Conservation (phyloP, 768 basidiomycete species). For the Naematelia aurantialba region DNA sequence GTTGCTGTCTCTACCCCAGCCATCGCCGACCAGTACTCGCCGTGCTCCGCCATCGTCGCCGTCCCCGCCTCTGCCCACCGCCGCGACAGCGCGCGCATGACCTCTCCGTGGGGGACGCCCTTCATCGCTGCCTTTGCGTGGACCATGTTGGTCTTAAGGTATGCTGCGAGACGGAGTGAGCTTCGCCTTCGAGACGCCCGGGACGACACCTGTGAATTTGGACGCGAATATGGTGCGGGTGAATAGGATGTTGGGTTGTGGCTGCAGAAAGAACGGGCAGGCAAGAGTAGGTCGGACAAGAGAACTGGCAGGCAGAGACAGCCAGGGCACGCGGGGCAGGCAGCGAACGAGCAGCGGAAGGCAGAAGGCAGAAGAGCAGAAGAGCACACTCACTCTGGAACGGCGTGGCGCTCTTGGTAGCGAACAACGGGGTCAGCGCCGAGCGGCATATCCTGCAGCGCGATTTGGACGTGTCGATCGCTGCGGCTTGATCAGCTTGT, state of each 20-base stretch:
- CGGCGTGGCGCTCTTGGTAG: conserved; percentile 32
- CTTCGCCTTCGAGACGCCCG: too few relatives aligned
- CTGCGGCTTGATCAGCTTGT: conserved; percentile 13
- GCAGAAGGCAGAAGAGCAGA: too few relatives aligned
- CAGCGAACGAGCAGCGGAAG: too few relatives aligned
- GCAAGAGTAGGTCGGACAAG: too few relatives aligned
- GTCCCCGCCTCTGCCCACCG: conserved; percentile 30
- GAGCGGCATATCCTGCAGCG: conserved; percentile 49
- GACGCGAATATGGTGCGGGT: too few relatives aligned
- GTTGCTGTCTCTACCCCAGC: too few relatives aligned
- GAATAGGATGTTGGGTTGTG: too few relatives aligned
- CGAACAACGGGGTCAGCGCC: conserved; percentile 42
- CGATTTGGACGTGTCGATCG: conserved; percentile 48
- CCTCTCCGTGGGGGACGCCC: conserved; percentile 37
- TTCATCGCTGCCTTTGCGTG: conserved; percentile 40
- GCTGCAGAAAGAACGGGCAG: too few relatives aligned
- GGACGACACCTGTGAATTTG: too few relatives aligned
- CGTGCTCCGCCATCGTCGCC: neutral
- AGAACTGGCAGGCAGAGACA: too few relatives aligned
- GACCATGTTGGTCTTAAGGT: conserved; percentile 41
- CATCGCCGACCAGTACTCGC: neutral
- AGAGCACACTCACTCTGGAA: conserved; percentile 41
- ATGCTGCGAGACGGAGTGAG: conserved; percentile 17
- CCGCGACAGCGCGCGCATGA: conserved; percentile 41
- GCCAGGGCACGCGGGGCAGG: too few relatives aligned